phyloP scores from a whole-genome alignment of 2,329 filamentous ascomycete species.

The Alternaria panax region DNA sequence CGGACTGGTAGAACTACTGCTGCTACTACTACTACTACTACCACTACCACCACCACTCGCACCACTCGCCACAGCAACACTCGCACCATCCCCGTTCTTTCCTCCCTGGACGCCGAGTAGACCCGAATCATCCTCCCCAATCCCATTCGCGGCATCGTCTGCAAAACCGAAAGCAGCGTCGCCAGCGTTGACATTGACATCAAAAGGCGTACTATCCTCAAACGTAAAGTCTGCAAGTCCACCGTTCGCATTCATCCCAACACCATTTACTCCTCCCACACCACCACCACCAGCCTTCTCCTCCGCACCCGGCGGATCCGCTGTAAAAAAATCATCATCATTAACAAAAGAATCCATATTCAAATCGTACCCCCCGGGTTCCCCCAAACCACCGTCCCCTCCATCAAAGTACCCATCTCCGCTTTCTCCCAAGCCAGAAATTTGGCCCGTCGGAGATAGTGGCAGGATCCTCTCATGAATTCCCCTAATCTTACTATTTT shows the following conservation, averaged over 20 bases:
- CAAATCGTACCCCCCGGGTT: slow-evolving; percentile 52
- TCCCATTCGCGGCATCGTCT: slow-evolving; percentile 11
- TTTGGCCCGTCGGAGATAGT: slow-evolving; percentile 78
- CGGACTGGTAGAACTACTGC: slow-evolving; percentile 49
- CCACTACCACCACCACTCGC: slow-evolving; percentile 50
- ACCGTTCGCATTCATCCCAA: slow-evolving; percentile 14
- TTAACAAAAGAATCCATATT: slow-evolving; percentile 67
- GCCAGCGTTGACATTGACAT: neutral
- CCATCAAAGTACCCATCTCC: slow-evolving; percentile 45
- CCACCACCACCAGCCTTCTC: neutral
- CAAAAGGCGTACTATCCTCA: neutral
- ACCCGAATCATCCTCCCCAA: neutral
- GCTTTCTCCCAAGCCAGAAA: slow-evolving; percentile 67
- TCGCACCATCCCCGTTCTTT: neutral
- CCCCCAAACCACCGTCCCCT: slow-evolving; percentile 39
- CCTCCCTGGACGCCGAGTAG: neutral
- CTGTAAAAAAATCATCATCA: slow-evolving; percentile 62
- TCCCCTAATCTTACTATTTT: slow-evolving; percentile 77
- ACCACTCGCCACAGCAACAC: slow-evolving; percentile 41
- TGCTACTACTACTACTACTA: too few relatives aligned
- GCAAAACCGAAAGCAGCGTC: neutral
- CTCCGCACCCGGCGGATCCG: neutral
- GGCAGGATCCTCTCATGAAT: slow-evolving; percentile 78
- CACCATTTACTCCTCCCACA: slow-evolving; percentile 9
- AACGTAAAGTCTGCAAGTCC: slow-evolving; percentile 12